phyloP scores from a whole-genome alignment of 2,329 filamentous ascomycete species.

The Sporothrix variecibatus region DNA sequence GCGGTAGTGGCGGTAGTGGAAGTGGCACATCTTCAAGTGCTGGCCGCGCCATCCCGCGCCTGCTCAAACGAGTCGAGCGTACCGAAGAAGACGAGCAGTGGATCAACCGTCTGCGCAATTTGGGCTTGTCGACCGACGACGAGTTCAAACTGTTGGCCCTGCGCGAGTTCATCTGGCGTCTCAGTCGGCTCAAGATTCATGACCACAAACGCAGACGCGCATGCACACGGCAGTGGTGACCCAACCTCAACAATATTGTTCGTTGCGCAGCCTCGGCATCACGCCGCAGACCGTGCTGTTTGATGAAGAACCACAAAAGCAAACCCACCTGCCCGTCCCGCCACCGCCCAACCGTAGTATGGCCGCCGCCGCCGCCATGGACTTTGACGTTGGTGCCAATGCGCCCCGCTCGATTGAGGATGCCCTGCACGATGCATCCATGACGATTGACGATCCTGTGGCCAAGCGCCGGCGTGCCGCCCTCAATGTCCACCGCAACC shows the following conservation, averaged over 20 bases:
- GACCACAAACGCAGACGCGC: constrained; percentile 38
- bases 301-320: constrained; percentile 67
- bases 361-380: constrained; percentile 42
- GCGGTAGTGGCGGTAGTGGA: background rate
- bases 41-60: constrained; percentile 51
- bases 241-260: constrained; percentile 69
- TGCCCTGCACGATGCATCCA: constrained; percentile 87
- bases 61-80: constrained; percentile 65
- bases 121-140: constrained; percentile 80
- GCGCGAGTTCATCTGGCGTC: constrained; percentile 87
- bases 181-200: constrained; percentile 70
- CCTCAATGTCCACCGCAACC: constrained; percentile 52
- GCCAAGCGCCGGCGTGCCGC: constrained; percentile 55
- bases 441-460: constrained; percentile 73
- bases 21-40: background rate
- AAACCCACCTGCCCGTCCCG: constrained; percentile 36
- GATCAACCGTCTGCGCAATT: constrained; percentile 79
- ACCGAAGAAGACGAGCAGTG: constrained; percentile 95
- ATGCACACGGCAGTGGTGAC: constrained; percentile 29
- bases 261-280: constrained; percentile 73
- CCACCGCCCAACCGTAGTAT: constrained; percentile 29
- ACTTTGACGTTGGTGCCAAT: constrained; percentile 15
- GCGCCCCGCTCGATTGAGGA: constrained; percentile 76
- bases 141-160: constrained; percentile 86
- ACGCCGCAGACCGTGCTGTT: constrained; percentile 91